phyloP scores from a whole-genome alignment of 331 rosid species.

The Cydonia oblonga region DNA sequence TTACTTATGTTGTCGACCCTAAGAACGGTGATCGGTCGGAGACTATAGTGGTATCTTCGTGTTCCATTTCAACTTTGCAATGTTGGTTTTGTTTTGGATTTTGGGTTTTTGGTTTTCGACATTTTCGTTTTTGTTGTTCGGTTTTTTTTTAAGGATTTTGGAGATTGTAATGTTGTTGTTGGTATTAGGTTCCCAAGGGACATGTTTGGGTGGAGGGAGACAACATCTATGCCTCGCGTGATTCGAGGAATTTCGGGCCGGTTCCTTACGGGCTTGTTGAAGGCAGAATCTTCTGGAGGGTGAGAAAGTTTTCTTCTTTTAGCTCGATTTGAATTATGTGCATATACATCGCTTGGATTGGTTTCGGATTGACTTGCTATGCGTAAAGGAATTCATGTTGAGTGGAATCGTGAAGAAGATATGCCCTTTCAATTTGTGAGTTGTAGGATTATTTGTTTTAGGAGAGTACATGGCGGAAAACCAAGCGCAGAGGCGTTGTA shows the following conservation, averaged over 20 bases:
- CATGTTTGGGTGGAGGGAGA: conserved; percentile 83
- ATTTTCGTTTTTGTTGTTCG: background rate
- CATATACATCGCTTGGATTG: background rate
- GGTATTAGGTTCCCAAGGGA: conserved; percentile 63
- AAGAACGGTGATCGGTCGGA: conserved; percentile 22
- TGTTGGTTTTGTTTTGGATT: background rate
- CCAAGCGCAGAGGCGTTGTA: too few species aligned
- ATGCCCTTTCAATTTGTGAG: background rate
- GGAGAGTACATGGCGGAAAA: too few species aligned
- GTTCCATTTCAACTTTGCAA: background rate
- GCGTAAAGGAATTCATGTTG: background rate
- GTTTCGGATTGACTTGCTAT: background rate
- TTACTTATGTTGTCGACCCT: conserved; percentile 43
- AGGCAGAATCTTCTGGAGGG: conserved; percentile 62
- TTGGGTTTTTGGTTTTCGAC: background rate
- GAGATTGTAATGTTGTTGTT: conserved; percentile 2
- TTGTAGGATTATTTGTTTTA: background rate
- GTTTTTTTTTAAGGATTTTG: background rate
- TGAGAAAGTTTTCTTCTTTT: conserved; percentile 14
- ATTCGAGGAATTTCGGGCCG: conserved; percentile 68
- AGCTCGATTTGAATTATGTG: background rate
- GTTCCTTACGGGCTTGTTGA: conserved; percentile 59
- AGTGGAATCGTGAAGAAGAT: background rate
- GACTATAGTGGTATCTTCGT: conserved; percentile 44
- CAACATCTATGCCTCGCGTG: conserved; percentile 30